Evolutionary conservation across 305 asterid genomes (phyloP), one percentile per base, ranked within the genome.

Genomic region (Solanum aculeatissimum): DNA sequence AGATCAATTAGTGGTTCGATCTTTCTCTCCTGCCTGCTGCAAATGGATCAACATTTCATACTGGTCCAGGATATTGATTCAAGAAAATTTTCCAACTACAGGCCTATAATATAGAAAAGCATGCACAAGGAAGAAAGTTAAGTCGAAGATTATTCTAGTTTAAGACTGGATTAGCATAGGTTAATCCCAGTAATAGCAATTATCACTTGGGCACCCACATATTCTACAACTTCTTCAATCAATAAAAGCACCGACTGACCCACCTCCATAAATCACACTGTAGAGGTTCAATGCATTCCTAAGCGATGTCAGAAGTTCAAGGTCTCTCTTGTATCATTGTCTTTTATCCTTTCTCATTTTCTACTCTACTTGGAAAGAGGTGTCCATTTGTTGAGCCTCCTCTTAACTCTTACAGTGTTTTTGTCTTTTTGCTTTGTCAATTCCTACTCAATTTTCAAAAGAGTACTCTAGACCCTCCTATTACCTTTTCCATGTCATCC

Each of bases 401-500:
- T 71, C 80, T 69, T 71, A 71, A 19, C 38, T 43, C 80, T 72
- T 23, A 3, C 80, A 42, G 58, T 7, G 58, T 4, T 21, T 42
- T 14, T 42, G 57, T 72, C 58, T 72, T 23, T 45, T 72, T 45
- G 80, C 21, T 7, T 45, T 45, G 38, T 72, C 58, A 53, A 53
- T 77, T 57, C 66, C 83, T 53, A 78, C 32, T 78, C 29, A 18
- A 78, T 47, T 51, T 78, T 78, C 27, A 29, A 32, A 53, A 51
- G 32, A 53, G 63, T 35, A 51, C 40, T 51, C 2, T 53, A 78
- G 83, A 53, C 19, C 29, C 65, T 77, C 19, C 2, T 60, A 89
- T 88, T 75, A 86, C 90, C 83, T 83, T 88, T 77, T 86, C 80
- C 81, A 85, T 23, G 25, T 75, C 83, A 7, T 88, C 84, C 16